phyloP scores from a whole-genome alignment of 495 filamentous ascomycete genomes.

The Xylaria scruposa region DNA sequence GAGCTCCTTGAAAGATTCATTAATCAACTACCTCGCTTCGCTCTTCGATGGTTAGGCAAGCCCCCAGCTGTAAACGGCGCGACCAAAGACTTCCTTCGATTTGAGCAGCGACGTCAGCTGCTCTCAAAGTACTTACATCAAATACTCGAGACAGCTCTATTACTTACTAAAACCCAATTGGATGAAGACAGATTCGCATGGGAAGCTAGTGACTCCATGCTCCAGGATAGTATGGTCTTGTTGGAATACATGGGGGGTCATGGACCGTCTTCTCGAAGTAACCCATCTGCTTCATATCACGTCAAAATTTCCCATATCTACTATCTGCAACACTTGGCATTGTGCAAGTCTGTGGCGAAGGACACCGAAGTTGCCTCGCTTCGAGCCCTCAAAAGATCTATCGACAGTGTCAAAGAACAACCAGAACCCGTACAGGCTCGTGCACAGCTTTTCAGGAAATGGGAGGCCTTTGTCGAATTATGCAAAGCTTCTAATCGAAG shows the following conservation, averaged over 20 bases:
- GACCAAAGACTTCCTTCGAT: constrained; percentile 59
- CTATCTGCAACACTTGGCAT: constrained; percentile 63
- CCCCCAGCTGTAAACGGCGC: constrained; percentile 47
- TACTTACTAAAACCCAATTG: constrained; percentile 54
- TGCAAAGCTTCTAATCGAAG: constrained; percentile 44
- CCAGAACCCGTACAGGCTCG: constrained; percentile 52
- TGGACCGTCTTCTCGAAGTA: constrained; percentile 36
- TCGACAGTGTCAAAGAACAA: constrained; percentile 55
- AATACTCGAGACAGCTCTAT: constrained; percentile 63
- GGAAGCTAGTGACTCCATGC: constrained; percentile 58
- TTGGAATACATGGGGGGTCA: constrained; percentile 54
- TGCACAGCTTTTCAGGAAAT: constrained; percentile 53
- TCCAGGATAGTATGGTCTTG: constrained; percentile 61
- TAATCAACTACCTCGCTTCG: constrained; percentile 59
- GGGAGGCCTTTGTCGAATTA: constrained; percentile 58
- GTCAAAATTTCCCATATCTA: constrained; percentile 80
- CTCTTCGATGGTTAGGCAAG: constrained; percentile 62
- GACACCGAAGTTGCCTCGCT: constrained; percentile 47
- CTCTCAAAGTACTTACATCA: constrained; percentile 52
- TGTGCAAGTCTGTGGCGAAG: constrained; percentile 45
- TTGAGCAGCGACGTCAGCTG: constrained; percentile 61
- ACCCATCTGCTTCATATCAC: constrained; percentile 51
- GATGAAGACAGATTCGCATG: constrained; percentile 50
- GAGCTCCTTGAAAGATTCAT: constrained; percentile 56
- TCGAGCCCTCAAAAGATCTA: constrained; percentile 56